These are phyloP conservation scores for Kwoniella sp. DNA, from an alignment of 768 basidiomycete species.

Conservation along the genomic window DNA sequence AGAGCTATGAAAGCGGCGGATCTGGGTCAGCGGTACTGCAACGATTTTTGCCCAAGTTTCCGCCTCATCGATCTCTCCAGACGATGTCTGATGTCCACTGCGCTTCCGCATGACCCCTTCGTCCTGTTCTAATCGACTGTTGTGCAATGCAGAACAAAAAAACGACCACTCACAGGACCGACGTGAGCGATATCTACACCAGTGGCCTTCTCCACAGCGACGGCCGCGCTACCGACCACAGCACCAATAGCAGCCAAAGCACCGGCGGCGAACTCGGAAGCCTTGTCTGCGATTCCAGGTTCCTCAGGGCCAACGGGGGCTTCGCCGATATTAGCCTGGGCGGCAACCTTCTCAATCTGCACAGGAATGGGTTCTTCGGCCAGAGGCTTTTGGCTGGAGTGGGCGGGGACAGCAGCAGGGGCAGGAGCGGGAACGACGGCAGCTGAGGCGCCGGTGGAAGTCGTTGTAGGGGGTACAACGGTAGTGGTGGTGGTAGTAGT, in stretches of 20 bases:
- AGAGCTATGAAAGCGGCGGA: slow-evolving; percentile 43
- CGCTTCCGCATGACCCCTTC: too few species aligned
- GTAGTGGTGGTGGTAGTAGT: slow-evolving; percentile 17
- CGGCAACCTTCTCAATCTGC: slow-evolving; percentile 43
- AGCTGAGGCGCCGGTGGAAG: slow-evolving; percentile 13
- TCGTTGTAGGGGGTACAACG: slow-evolving; percentile 5
- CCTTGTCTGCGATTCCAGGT: slow-evolving; percentile 28
- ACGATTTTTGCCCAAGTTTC: too few species aligned
- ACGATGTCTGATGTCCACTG: not conserved
- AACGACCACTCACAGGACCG: slow-evolving; percentile 43
- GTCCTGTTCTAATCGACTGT: not conserved
- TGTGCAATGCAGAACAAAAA: not conserved
- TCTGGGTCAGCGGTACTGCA: too few species aligned
- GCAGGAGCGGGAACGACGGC: slow-evolving; percentile 20
- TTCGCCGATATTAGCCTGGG: slow-evolving; percentile 43
- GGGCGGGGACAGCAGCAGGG: slow-evolving; percentile 8
- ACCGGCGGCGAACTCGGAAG: slow-evolving; percentile 36
- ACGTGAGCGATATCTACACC: slow-evolving; percentile 50
- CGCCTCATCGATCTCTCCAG: too few species aligned
- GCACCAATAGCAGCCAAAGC: slow-evolving; percentile 45
- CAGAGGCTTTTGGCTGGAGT: slow-evolving; percentile 17
- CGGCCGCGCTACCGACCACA: slow-evolving; percentile 35
- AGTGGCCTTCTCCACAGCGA: slow-evolving; percentile 49
- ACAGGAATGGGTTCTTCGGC: slow-evolving; percentile 28
- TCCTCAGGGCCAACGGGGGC: slow-evolving; percentile 28